Percentiles rank a stretch among this genome's conserved stretches.
These are phyloP conservation scores for Plasmodium malariae DNA, from an alignment of 169 alveolate species.

Conservation along the genomic window DNA sequence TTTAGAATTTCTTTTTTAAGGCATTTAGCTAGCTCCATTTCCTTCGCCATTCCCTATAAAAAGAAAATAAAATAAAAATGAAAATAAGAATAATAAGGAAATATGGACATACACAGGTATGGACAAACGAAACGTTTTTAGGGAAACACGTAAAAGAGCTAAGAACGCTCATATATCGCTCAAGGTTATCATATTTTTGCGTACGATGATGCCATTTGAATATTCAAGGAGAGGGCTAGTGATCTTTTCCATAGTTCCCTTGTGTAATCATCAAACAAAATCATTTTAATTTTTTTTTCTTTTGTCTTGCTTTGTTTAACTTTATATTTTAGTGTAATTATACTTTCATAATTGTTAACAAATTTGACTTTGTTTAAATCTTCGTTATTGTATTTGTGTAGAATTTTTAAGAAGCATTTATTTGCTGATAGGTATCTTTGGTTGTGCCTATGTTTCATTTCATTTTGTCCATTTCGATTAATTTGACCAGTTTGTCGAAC, in stretches of 20 bases:
- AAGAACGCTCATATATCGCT: neutral
- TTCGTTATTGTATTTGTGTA: conserved; percentile 67
- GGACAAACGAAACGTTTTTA: too few relatives aligned
- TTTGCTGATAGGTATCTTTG: conserved; percentile 66
- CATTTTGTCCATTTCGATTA: neutral
- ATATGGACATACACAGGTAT: neutral
- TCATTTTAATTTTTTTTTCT: conserved; percentile 68
- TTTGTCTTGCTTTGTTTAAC: conserved; percentile 3
- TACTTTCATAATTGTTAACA: conserved; percentile 44
- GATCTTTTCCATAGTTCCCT: conserved; percentile 75
- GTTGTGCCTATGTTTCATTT: too few relatives aligned
- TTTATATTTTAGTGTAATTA: conserved; percentile 40
- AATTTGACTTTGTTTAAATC: conserved; percentile 41
- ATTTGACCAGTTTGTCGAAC: neutral
- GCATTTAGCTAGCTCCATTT: conserved; percentile 35
- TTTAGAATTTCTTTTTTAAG: neutral
- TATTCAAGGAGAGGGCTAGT: conserved; percentile 45
- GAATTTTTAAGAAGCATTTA: conserved; percentile 39
- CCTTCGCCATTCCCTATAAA: conserved; percentile 73
- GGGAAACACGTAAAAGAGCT: too few relatives aligned
- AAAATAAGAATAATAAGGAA: neutral
- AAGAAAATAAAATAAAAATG: conserved; percentile 12
- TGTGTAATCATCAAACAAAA: conserved; percentile 75
- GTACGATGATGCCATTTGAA: conserved; percentile 72
- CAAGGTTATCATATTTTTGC: neutral